phyloP scores from a whole-genome alignment of 176 grass and related monocot genomes.

The Echinochloa phyllopogon region DNA sequence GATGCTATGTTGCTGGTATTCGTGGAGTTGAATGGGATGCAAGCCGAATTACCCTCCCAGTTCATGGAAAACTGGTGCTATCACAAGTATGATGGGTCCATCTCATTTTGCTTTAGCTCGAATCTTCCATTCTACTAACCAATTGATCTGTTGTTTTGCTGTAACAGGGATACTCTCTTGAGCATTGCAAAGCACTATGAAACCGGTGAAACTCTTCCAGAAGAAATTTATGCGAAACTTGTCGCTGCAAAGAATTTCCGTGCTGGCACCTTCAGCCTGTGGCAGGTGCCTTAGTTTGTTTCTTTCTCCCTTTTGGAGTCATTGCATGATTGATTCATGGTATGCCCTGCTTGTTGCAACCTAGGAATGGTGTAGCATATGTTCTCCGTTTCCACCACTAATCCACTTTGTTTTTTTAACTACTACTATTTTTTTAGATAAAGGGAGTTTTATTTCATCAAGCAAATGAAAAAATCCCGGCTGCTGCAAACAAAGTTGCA shows the following conservation, averaged over 20 bases:
- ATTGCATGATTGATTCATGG: not conserved
- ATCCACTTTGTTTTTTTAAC: not conserved
- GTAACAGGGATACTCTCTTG: conserved; percentile 89
- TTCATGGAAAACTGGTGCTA: conserved; percentile 99
- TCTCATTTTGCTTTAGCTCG: conserved; percentile 19
- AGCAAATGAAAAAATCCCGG: too few species aligned
- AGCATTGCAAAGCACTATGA: conserved; percentile 97
- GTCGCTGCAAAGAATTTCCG: conserved; percentile 97
- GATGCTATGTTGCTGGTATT: conserved; percentile 93
- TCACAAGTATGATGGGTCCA: conserved; percentile 67
- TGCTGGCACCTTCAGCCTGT: conserved; percentile 89
- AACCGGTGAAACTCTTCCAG: conserved; percentile 88
- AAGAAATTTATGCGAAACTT: conserved; percentile 90
- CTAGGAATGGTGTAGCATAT: not conserved
- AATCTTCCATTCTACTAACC: not conserved
- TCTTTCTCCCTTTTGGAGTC: not conserved
- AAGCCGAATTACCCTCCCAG: conserved; percentile 91
- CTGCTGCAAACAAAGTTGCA: too few species aligned
- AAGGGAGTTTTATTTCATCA: too few species aligned
- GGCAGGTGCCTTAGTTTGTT: conserved; percentile 60
- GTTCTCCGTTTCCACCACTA: not conserved
- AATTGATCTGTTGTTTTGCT: conserved; percentile 8
- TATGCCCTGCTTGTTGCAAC: not conserved
- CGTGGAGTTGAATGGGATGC: conserved; percentile 99
- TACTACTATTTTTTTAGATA: too few species aligned